Percentiles rank a stretch among this genome's conserved stretches.
Evolutionary conservation across 2,329 filamentous ascomycete genomes (phyloP).

Genomic region (Polytolypa hystricis): DNA sequence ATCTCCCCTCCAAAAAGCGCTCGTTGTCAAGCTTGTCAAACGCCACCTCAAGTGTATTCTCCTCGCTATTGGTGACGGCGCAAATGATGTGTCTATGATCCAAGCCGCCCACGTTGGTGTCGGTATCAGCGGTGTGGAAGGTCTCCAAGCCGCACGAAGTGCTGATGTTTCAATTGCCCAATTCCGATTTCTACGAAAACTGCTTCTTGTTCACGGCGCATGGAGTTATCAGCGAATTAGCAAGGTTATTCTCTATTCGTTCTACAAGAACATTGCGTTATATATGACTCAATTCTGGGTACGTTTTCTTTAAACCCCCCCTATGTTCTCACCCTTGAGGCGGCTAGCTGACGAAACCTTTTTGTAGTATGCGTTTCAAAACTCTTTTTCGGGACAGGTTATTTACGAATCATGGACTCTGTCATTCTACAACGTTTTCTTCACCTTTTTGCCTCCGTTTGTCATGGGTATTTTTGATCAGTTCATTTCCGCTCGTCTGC

Average conservation of each 20-base stretch:
- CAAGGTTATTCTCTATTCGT: conserved; percentile 95
- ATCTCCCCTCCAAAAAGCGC: conserved; percentile 88
- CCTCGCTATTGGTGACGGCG: conserved; percentile 91
- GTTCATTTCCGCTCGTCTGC: conserved; percentile 83
- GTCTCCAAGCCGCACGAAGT: conserved; percentile 88
- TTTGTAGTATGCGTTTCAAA: conserved; percentile 83
- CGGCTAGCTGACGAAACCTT: conserved; percentile 15
- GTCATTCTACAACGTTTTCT: conserved; percentile 99
- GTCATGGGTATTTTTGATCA: conserved; percentile 96
- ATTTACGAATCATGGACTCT: conserved; percentile 99
- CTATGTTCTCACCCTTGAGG: not conserved
- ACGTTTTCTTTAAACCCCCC: conserved; percentile 29
- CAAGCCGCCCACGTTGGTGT: conserved; percentile 97
- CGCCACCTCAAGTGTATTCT: conserved; percentile 84
- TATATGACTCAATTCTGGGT: conserved; percentile 99
- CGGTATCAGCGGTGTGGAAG: conserved; percentile 93
- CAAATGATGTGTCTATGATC: conserved; percentile 99
- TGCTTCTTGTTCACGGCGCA: conserved; percentile 86
- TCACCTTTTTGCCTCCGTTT: conserved; percentile 85
- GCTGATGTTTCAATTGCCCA: conserved; percentile 94
- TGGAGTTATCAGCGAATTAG: conserved; percentile 97
- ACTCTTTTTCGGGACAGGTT: conserved; percentile 92
- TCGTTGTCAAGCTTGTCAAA: conserved; percentile 97
- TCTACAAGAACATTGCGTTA: conserved; percentile 97
- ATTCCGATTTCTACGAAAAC: conserved; percentile 87